A percentile compares a stretch with the other conserved stretches of the same genome.
Conservation (phyloP, 2,329 filamentous ascomycete species). For the Monilinia vaccinii-corymbosi region DNA sequence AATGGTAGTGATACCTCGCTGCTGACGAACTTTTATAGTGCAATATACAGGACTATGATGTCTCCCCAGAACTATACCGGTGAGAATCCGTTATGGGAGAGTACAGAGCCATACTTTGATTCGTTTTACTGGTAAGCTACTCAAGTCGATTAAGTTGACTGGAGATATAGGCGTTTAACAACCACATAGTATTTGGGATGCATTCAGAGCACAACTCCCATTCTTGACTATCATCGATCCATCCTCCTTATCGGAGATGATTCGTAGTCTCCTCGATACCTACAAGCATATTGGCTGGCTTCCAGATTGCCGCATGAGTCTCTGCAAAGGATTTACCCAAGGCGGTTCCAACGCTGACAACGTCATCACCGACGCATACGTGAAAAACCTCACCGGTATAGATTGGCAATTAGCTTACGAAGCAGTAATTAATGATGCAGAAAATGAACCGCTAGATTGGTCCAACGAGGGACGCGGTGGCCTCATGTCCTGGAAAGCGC, state of each 20-base stretch:
- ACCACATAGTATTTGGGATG: slow-evolving; percentile 54
- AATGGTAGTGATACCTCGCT: slow-evolving; percentile 42
- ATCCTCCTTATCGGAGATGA: slow-evolving; percentile 50
- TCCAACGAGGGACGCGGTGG: slow-evolving; percentile 60
- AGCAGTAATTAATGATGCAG: slow-evolving; percentile 56
- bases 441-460: slow-evolving; percentile 52
- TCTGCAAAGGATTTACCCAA: slow-evolving; percentile 65
- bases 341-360: slow-evolving; percentile 65
- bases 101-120: slow-evolving; percentile 62
- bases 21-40: slow-evolving; percentile 57
- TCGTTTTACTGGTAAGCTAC: slow-evolving; percentile 41
- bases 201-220: slow-evolving; percentile 58
- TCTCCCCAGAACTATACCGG: slow-evolving; percentile 66
- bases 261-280: slow-evolving; percentile 62
- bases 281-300: slow-evolving; percentile 49
- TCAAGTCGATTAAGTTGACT: slow-evolving; percentile 39
- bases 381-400: slow-evolving; percentile 59
- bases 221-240: slow-evolving; percentile 62
- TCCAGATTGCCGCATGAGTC: slow-evolving; percentile 46
- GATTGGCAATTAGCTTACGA: slow-evolving; percentile 62
- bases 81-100: slow-evolving; percentile 60
- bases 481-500: slow-evolving; percentile 58
- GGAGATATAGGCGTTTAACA: background rate
- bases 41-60: slow-evolving; percentile 59
- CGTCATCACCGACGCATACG: slow-evolving; percentile 55